Conservation (phyloP, 2,329 filamentous ascomycete species). For the Parascedosporium putredinis region DNA sequence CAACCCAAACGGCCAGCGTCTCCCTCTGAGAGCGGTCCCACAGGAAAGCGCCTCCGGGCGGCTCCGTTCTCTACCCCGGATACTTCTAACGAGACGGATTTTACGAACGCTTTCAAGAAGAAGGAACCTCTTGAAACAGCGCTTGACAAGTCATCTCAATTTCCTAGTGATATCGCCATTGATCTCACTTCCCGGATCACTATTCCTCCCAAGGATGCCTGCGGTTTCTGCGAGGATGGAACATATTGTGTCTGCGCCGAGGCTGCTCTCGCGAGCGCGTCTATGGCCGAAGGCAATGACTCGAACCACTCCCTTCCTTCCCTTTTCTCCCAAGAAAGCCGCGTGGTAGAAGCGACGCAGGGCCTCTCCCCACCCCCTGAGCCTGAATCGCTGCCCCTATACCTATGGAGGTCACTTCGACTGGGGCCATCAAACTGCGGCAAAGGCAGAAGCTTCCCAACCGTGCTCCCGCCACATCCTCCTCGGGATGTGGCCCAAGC, state of each 20-base stretch:
- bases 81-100: conserved; percentile 6
- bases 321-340: conserved; percentile 11
- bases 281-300: conserved; percentile 8
- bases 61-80: conserved; percentile 12
- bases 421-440: conserved; percentile 51
- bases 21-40: conserved; percentile 27
- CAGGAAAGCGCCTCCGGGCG: conserved; percentile 46
- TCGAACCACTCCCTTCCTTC: conserved; percentile 15
- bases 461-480: conserved; percentile 17
- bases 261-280: conserved; percentile 21
- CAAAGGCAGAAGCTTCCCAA: conserved; percentile 21
- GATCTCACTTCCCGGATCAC: conserved; percentile 10
- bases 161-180: conserved; percentile 10
- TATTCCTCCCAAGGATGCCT: conserved; percentile 52
- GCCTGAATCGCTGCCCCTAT: conserved; percentile 36
- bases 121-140: background rate
- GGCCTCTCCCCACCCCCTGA: conserved; percentile 13
- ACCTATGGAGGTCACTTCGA: conserved; percentile 48
- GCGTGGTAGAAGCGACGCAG: conserved; percentile 4
- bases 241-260: conserved; percentile 78
- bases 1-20: conserved; percentile 41
- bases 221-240: conserved; percentile 74
- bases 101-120: conserved; percentile 7
- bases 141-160: background rate
- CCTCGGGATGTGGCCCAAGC: conserved; percentile 46